These are phyloP conservation scores for Hypholoma sublateritium DNA, from an alignment of 768 basidiomycete genomes.

Conservation along the genomic window DNA sequence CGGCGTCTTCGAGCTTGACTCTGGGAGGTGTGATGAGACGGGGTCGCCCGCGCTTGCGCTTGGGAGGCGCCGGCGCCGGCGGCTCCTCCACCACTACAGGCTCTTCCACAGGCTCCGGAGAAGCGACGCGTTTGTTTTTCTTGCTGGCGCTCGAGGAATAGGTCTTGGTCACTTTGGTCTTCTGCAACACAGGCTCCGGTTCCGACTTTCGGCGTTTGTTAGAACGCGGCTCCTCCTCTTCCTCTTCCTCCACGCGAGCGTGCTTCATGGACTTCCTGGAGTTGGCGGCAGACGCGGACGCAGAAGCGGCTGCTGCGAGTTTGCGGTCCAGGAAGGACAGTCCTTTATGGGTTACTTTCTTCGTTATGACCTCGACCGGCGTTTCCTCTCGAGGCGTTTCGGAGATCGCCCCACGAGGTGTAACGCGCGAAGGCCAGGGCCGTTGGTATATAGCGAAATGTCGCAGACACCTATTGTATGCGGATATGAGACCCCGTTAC, in stretches of 20 bases:
- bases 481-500: neutral
- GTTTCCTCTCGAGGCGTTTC: conserved; percentile 54
- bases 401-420: conserved; percentile 45
- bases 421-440: conserved; percentile 68
- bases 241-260: conserved; percentile 25
- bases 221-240: conserved; percentile 24
- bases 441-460: conserved; percentile 76
- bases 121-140: conserved; percentile 7
- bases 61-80: conserved; percentile 10
- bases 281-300: conserved; percentile 20
- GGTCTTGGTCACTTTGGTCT: conserved; percentile 26
- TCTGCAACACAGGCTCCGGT: conserved; percentile 14
- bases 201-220: conserved; percentile 53
- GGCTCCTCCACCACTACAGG: conserved; percentile 10
- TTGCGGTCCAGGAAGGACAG: conserved; percentile 56
- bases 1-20: conserved; percentile 25
- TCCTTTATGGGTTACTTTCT: conserved; percentile 51
- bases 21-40: conserved; percentile 31
- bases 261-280: conserved; percentile 29
- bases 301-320: conserved; percentile 39
- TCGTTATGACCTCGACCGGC: conserved; percentile 45
- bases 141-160: conserved; percentile 17
- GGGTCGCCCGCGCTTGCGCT: conserved; percentile 44
- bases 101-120: conserved; percentile 17
- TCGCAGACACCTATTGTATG: conserved; percentile 62